These are phyloP conservation scores for Pseudoneurospora amorphoporcata DNA, from an alignment of 495 filamentous ascomycete species.

Conservation along the genomic window DNA sequence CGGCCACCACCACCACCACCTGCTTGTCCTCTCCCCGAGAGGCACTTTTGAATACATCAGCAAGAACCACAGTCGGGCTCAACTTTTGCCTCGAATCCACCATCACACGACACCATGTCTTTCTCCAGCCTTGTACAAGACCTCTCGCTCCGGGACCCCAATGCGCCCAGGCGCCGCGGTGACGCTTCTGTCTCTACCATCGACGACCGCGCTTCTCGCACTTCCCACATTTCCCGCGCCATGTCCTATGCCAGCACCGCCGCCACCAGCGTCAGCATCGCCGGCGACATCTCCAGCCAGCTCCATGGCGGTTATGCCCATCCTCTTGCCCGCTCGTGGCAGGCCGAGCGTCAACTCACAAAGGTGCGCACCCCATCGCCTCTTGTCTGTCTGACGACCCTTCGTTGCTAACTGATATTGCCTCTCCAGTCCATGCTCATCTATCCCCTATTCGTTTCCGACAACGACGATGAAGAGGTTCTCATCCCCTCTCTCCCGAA, in stretches of 20 bases:
- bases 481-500: conserved; percentile 82
- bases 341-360: conserved; percentile 91
- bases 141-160: conserved; percentile 53
- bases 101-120: conserved; percentile 51
- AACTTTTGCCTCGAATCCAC: neutral
- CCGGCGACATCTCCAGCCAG: conserved; percentile 87
- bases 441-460: conserved; percentile 92
- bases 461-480: conserved; percentile 84
- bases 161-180: conserved; percentile 31
- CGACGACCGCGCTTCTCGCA: conserved; percentile 43
- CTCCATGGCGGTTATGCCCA: conserved; percentile 92
- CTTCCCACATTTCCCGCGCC: conserved; percentile 60
- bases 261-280: conserved; percentile 88
- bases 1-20: neutral
- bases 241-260: conserved; percentile 77
- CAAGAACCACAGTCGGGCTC: neutral
- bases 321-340: conserved; percentile 83
- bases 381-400: neutral
- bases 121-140: conserved; percentile 87
- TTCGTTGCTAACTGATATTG: conserved; percentile 4
- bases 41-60: neutral
- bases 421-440: conserved; percentile 81
- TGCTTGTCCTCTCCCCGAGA: neutral
- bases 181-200: conserved; percentile 41
- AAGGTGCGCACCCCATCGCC: conserved; percentile 49